A percentile compares a stretch with the other conserved stretches of the same genome.
Evolutionary conservation across 495 filamentous ascomycete species (phyloP).

Genomic region (Lepidopterella palustris): DNA sequence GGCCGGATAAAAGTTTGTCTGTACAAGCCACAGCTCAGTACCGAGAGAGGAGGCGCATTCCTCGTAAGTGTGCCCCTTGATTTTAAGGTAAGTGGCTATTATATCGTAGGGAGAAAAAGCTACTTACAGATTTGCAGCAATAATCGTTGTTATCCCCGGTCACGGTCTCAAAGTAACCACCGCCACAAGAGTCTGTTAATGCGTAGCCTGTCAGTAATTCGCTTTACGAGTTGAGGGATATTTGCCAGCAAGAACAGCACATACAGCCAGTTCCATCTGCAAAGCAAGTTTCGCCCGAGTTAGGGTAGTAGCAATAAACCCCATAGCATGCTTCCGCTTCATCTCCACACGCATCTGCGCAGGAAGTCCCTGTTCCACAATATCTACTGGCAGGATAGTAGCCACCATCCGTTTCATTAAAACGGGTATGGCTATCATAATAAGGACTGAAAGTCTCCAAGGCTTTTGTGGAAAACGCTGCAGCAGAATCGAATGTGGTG

Average conservation of each 20-base stretch:
- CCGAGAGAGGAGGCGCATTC: not conserved
- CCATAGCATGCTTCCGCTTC: not conserved
- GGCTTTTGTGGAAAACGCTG: too few relatives aligned
- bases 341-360: not conserved
- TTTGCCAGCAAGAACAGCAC: not conserved
- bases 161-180: not conserved
- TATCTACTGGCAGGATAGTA: not conserved
- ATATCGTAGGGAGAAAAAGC: not conserved
- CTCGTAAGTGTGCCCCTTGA: not conserved
- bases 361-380: not conserved
- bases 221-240: not conserved
- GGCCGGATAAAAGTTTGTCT: too few relatives aligned
- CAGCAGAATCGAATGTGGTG: too few relatives aligned
- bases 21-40: too few relatives aligned
- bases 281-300: not conserved
- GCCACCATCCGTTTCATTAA: not conserved
- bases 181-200: not conserved
- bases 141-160: not conserved
- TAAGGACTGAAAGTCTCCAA: not conserved
- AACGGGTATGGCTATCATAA: not conserved
- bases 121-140: not conserved
- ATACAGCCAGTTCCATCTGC: not conserved
- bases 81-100: not conserved
- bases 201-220: not conserved
- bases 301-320: not conserved